Base-by-base conservation (phyloP, 1,284 basidiomycete species). In the Volvariella volvacea region DNA sequence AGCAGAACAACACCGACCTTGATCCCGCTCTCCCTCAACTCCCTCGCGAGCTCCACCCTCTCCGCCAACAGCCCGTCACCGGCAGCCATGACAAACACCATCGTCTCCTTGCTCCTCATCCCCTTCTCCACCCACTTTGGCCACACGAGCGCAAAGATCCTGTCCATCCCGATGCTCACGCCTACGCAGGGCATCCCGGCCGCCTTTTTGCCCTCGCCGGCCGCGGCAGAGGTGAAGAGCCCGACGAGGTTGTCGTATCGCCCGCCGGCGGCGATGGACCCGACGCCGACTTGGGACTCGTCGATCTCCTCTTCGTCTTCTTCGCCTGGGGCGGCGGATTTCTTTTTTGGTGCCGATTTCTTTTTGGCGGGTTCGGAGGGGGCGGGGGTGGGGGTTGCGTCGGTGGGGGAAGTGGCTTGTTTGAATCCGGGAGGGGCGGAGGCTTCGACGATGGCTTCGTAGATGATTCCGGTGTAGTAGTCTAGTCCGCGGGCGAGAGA, bases 401-500 rank as follows among this genome's bases (percentile, higher is more conserved):
- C 56, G 0, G 73, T 62, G 4, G 76, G 74, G 33, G 73, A 58
- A 4, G 73, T 66, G 57, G 78, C 68, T 52, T 67, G 52, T 50
- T 75, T 72, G 68, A 89, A 80, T 6, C 81, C 80, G 1, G 95
- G 92, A 1, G 95, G 93, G 0, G 94, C 93, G 7, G 93, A 97
- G 1, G 83, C 90, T 56, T 91, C 91, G 19, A 92, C 90, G 55
- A 93, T 79, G 33, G 92, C 96, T 67, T 99, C 96, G 70, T 97
- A 98, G 62, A 99, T 99, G 58, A 99, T 84, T 32, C 96, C 95
- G 1, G 95, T 99, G 69, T 99, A 98, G 68, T 99, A 99, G 65
- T 99, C 96, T 30, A 99, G 77, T 19, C 95, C 95, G 28, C 96
- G 84, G 6, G 96, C 96, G 17, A 99, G 80, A 6, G 92, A 95